Percentiles rank a stretch among this genome's conserved stretches.
phyloP scores from a whole-genome alignment of 2,329 filamentous ascomycete species.

The Cladosporium sp. region DNA sequence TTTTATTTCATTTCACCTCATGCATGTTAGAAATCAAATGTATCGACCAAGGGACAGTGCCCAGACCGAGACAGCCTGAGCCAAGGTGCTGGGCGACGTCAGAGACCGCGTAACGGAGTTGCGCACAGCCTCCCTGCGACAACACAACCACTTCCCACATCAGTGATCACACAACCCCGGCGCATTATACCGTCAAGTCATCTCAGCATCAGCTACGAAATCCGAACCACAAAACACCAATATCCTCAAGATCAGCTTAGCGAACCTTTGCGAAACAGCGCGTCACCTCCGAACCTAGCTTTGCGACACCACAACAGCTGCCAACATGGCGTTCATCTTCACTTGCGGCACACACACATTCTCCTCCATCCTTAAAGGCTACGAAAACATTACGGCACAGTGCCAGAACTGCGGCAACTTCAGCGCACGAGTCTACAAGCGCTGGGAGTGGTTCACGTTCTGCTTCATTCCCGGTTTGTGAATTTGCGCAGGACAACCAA shows the following conservation, averaged over 20 bases:
- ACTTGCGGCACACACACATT: conserved; percentile 54
- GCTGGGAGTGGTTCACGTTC: conserved; percentile 40
- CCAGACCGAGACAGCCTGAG: not conserved
- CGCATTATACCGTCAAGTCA: not conserved
- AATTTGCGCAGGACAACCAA: not conserved
- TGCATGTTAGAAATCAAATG: not conserved
- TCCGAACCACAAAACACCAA: not conserved
- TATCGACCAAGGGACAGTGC: not conserved
- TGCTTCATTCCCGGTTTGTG: conserved; percentile 34
- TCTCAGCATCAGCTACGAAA: not conserved
- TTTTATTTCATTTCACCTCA: not conserved
- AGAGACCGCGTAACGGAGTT: not conserved
- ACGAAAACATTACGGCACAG: conserved; percentile 52
- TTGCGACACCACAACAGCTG: conserved; percentile 9
- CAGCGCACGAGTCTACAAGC: conserved; percentile 45
- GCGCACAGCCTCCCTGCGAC: not conserved
- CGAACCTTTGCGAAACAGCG: not conserved
- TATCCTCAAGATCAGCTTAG: not conserved
- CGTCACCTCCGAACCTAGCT: not conserved
- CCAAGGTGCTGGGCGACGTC: not conserved
- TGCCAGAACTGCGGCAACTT: conserved; percentile 56
- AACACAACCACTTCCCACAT: not conserved
- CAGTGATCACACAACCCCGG: not conserved
- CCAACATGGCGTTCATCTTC: conserved; percentile 38
- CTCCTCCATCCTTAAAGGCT: conserved; percentile 45